Evolutionary conservation across 352 stramenopile genomes (phyloP).

Genomic region (Elongisporangium senticosum): DNA sequence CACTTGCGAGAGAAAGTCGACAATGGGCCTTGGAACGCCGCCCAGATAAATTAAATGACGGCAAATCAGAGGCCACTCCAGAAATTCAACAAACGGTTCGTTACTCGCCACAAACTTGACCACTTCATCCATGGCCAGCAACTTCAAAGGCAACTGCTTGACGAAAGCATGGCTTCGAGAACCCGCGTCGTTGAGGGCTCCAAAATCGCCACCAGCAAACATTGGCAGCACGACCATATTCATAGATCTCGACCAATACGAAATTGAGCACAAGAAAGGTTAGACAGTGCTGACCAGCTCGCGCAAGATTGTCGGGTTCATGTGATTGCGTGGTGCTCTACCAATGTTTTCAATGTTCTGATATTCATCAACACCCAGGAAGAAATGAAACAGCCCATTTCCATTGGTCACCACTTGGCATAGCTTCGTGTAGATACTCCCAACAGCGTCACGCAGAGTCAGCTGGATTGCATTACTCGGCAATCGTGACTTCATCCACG

Average conservation of each 20-base stretch:
- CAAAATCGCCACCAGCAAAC: background rate
- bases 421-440: constrained; percentile 1
- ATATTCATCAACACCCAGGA: background rate
- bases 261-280: background rate
- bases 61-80: too few species aligned
- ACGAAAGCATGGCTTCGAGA: too few species aligned
- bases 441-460: background rate
- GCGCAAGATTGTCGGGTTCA: too few species aligned
- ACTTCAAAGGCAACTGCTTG: too few species aligned
- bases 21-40: too few species aligned
- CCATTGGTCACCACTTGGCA: background rate
- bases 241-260: too few species aligned
- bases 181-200: background rate
- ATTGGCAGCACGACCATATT: constrained; percentile 1
- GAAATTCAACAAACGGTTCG: too few species aligned
- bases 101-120: too few species aligned
- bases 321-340: too few species aligned
- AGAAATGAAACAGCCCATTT: background rate
- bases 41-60: too few species aligned
- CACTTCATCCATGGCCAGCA: too few species aligned
- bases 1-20: too few species aligned
- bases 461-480: background rate
- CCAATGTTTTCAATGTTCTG: background rate
- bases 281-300: background rate
- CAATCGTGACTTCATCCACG: background rate